Percentiles rank a stretch among this genome's conserved stretches.
phyloP scores from a whole-genome alignment of 2,329 filamentous ascomycete species.

The Fusarium beomiforme region DNA sequence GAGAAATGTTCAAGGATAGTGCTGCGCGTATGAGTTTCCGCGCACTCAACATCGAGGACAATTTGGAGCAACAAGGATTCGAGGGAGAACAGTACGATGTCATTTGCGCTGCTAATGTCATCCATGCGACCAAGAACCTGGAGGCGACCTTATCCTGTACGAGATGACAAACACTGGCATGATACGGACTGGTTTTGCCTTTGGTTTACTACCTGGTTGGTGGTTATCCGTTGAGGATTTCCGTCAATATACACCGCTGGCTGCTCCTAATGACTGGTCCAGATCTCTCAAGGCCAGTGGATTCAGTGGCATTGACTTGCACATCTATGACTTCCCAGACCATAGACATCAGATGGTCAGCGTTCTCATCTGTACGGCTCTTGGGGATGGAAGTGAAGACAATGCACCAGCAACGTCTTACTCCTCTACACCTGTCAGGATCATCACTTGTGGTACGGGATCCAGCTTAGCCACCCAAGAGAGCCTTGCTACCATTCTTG shows the following conservation, averaged over 20 bases:
- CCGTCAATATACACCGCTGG: background rate
- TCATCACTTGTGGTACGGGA: background rate
- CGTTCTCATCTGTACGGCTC: constrained; percentile 1
- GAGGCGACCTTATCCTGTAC: background rate
- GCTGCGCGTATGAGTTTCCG: background rate
- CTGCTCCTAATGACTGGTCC: background rate
- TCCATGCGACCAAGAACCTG: constrained; percentile 8
- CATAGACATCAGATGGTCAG: background rate
- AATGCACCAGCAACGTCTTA: background rate
- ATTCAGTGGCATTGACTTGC: background rate
- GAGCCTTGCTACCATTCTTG: background rate
- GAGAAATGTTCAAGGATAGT: background rate
- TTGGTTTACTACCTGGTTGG: background rate
- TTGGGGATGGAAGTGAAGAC: background rate
- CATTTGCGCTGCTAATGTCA: background rate
- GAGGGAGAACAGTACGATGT: constrained; percentile 1
- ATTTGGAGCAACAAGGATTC: background rate
- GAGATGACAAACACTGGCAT: constrained; percentile 7
- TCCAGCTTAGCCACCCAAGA: background rate
- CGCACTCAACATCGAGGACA: background rate
- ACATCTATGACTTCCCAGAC: constrained; percentile 8
- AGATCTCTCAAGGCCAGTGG: background rate
- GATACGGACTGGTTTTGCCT: background rate
- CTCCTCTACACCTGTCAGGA: background rate
- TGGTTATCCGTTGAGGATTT: background rate